phyloP scores from a whole-genome alignment of 2,329 filamentous ascomycete species.

The Calonectria crousiana region DNA sequence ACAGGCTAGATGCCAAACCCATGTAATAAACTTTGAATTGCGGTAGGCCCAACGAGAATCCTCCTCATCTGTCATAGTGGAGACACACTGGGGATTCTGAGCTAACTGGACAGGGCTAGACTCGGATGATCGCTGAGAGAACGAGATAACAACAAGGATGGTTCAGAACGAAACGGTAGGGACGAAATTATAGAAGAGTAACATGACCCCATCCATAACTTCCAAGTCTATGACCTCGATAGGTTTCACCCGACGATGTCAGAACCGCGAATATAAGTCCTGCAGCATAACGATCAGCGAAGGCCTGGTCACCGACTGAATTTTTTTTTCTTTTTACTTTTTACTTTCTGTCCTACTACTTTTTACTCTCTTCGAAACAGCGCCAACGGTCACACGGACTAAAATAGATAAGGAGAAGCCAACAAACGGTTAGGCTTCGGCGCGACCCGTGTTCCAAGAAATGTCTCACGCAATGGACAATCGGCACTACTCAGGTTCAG shows the following conservation, averaged over 20 bases:
- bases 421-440: background rate
- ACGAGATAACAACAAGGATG: background rate
- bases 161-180: background rate
- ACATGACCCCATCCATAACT: background rate
- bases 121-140: background rate
- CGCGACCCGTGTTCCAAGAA: background rate
- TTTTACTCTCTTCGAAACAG: background rate
- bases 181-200: conserved; percentile 2
- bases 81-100: background rate
- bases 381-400: background rate
- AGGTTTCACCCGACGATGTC: background rate
- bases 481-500: background rate
- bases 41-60: background rate
- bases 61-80: background rate
- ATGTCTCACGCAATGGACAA: background rate
- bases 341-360: background rate
- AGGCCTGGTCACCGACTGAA: background rate
- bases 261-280: background rate
- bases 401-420: background rate
- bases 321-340: background rate
- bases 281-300: background rate
- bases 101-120: background rate
- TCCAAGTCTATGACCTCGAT: background rate
- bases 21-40: background rate
- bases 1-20: no score